Percentiles rank a stretch among this genome's conserved stretches.
These are phyloP conservation scores for Ceratocystis colombiana DNA, from an alignment of 2,329 filamentous ascomycete species.

Conservation along the genomic window DNA sequence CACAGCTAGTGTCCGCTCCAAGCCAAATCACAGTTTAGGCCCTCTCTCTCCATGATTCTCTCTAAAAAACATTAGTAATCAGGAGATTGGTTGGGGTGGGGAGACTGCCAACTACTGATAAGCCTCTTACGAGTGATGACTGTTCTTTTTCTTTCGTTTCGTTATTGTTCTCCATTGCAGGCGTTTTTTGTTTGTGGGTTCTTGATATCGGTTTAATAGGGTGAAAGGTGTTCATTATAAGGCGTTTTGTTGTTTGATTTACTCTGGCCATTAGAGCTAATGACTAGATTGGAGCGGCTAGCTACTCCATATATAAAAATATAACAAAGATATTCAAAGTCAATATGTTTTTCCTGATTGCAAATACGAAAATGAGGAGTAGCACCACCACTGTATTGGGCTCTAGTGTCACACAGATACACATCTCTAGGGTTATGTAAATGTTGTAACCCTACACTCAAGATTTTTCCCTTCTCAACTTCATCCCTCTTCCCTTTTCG, in stretches of 20 bases:
- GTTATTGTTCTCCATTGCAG: slow-evolving; percentile 3
- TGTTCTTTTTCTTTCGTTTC: slow-evolving; percentile 1
- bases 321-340: no score
- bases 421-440: neutral
- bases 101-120: neutral
- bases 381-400: no score
- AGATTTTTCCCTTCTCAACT: neutral
- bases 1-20: slow-evolving; percentile 44
- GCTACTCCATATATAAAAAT: neutral
- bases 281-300: neutral
- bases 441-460: neutral
- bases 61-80: neutral
- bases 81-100: neutral
- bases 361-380: no score
- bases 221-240: neutral
- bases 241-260: slow-evolving; percentile 12
- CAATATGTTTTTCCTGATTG: no score
- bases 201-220: neutral
- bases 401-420: neutral
- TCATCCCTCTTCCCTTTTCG: neutral
- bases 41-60: neutral
- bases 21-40: slow-evolving; percentile 1
- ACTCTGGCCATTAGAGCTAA: neutral
- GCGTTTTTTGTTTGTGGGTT: slow-evolving; percentile 30
- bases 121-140: slow-evolving; percentile 12